phyloP scores from a whole-genome alignment of 257 asterid genomes.

The Gentiana straminea region DNA sequence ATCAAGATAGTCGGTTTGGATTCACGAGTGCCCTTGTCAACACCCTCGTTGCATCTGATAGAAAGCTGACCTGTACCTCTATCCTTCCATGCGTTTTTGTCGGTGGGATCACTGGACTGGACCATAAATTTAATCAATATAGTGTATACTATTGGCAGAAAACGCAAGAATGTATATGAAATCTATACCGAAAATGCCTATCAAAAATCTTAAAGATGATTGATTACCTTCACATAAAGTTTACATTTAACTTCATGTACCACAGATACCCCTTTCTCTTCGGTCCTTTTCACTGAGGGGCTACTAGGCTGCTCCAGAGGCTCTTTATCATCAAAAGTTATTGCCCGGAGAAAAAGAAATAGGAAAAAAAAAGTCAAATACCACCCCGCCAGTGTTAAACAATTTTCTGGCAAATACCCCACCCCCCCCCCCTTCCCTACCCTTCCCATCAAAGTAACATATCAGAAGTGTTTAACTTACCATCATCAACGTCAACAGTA shows the following conservation, averaged over 20 bases:
- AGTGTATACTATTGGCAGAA: too few relatives aligned
- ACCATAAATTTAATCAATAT: conserved; percentile 4
- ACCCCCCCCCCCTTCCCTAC: too few relatives aligned
- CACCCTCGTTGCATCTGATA: conserved; percentile 86
- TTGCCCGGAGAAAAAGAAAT: background rate
- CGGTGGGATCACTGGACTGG: conserved; percentile 80
- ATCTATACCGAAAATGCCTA: too few relatives aligned
- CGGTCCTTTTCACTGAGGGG: conserved; percentile 78
- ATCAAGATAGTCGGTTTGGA: conserved; percentile 82
- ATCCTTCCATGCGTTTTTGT: conserved; percentile 81
- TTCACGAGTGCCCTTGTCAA: conserved; percentile 71
- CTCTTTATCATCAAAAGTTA: conserved; percentile 33
- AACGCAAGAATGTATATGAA: too few relatives aligned
- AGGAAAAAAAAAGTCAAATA: background rate
- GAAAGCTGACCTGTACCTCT: conserved; percentile 82
- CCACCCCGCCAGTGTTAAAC: too few relatives aligned
- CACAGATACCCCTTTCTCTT: conserved; percentile 60
- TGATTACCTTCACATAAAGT: conserved; percentile 70
- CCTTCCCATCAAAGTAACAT: background rate
- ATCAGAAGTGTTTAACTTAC: conserved; percentile 9
- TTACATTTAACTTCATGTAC: conserved; percentile 96
- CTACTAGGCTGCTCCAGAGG: conserved; percentile 86
- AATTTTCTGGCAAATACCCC: too few relatives aligned
- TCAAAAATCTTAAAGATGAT: too few relatives aligned
- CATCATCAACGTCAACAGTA: conserved; percentile 25